Conservation (phyloP, 345 rosid genomes). For the Camelina laxa region DNA sequence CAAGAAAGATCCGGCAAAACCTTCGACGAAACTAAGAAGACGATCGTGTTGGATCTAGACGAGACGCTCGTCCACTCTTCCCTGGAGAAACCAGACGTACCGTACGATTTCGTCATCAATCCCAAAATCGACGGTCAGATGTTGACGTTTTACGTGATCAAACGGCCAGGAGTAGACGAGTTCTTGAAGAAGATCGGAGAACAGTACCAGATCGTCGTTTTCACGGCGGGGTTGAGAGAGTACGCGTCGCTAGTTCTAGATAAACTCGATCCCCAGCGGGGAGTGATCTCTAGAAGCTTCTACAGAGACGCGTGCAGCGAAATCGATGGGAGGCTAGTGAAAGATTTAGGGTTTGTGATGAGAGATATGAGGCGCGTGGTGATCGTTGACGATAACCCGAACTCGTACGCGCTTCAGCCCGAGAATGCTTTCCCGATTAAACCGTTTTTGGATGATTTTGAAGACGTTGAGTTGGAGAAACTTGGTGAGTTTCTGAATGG, state of each 20-base stretch:
- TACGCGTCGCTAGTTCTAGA: conserved; percentile 84
- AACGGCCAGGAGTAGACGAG: conserved; percentile 84
- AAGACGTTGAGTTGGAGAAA: conserved; percentile 61
- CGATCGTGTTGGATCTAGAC: conserved; percentile 88
- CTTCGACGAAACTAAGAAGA: conserved; percentile 51
- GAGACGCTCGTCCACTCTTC: conserved; percentile 88
- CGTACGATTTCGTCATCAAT: conserved; percentile 67
- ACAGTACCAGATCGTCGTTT: conserved; percentile 74
- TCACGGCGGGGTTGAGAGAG: conserved; percentile 86
- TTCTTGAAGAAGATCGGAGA: conserved; percentile 61
- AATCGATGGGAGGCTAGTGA: conserved; percentile 71
- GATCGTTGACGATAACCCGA: conserved; percentile 88
- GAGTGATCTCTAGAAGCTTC: conserved; percentile 67
- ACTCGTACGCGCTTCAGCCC: conserved; percentile 72
- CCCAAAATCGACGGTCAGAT: conserved; percentile 68
- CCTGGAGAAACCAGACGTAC: conserved; percentile 65
- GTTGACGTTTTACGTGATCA: conserved; percentile 71
- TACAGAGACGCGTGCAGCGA: conserved; percentile 74
- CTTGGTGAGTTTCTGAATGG: conserved; percentile 59
- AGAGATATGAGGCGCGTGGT: conserved; percentile 66
- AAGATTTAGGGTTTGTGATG: conserved; percentile 72
- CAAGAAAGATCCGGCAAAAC: conserved; percentile 41
- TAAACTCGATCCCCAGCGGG: conserved; percentile 53
- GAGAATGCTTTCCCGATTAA: conserved; percentile 78
- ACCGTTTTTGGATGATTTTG: conserved; percentile 63